Conservation (phyloP, 2,329 filamentous ascomycete species). For the Fusarium denticulatum region DNA sequence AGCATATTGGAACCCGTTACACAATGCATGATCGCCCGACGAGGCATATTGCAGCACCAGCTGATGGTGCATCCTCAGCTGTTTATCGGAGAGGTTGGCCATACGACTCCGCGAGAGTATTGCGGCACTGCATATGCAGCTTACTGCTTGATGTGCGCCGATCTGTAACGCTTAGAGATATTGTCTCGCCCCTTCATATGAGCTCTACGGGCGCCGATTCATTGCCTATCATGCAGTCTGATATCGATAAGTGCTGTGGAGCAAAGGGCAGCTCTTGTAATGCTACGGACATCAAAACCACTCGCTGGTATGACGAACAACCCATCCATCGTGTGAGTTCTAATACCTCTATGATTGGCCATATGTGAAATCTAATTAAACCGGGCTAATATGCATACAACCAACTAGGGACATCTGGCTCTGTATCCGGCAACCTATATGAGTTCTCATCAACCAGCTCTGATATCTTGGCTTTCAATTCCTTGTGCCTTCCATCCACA, state of each 20-base stretch:
- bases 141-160: accelerated
- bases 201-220: neutral
- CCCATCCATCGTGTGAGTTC: too few relatives aligned
- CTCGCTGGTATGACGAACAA: too few relatives aligned
- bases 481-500: neutral
- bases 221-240: too few relatives aligned
- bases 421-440: neutral
- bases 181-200: neutral
- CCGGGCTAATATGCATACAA: neutral
- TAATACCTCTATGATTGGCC: neutral
- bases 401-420: neutral
- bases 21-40: neutral
- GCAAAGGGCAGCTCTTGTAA: too few relatives aligned
- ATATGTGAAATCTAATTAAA: too few relatives aligned
- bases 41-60: accelerated
- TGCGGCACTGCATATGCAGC: neutral
- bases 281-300: too few relatives aligned
- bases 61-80: neutral
- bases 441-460: neutral
- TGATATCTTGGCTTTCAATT: neutral
- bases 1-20: neutral
- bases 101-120: neutral
- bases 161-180: neutral
- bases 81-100: neutral
- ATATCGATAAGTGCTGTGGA: too few relatives aligned